Base-by-base conservation (phyloP, 2,329 filamentous ascomycete genomes). In the Dissoconium aciculare region DNA sequence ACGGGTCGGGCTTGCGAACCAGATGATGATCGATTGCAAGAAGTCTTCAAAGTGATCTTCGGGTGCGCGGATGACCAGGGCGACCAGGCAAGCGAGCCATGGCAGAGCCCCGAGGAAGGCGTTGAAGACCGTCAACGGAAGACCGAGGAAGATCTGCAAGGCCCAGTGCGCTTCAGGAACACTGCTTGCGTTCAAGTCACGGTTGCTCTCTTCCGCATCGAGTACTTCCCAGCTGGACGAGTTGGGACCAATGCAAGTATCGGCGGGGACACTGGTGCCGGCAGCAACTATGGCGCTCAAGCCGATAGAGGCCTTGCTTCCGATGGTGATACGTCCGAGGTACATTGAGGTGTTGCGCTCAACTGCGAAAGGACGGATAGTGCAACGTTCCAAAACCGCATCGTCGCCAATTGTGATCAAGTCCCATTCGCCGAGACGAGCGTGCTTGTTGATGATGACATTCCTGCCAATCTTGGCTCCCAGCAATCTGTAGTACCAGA, bases 261-360 rank as follows among this genome's bases (percentile, higher is more conserved):
- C 53, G 4, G 60, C 55, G 0, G 66, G 64, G 2, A 71, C 40
- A 4, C 38, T 47, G 0, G 65, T 58, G 1, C 67, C 67, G 1
- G 68, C 58, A 0, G 67, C 63, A 3, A 71, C 47, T 26, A 67
- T 58, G 1, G 66, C 63, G 3, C 59, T 54, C 3, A 62, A 40
- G 4, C 67, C 66, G 4, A 71, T 52, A 2, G 55, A 60, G 6
- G 57, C 55, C 27, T 65, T 60, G 5, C 52, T 49, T 1, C 66
- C 67, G 30, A 71, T 59, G 6, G 46, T 47, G 37, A 71, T 69
- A 5, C 49, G 53, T 8, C 62, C 64, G 8, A 72, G 54, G 34
- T 68, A 68, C 66, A 72, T 71, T 1, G 61, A 60, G 0, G 67
- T 68, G 44, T 71, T 70, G n/a, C 57, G 52, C 47, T 71, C 68